Conservation (phyloP, 345 rosid species). For the Citrus maxima region DNA sequence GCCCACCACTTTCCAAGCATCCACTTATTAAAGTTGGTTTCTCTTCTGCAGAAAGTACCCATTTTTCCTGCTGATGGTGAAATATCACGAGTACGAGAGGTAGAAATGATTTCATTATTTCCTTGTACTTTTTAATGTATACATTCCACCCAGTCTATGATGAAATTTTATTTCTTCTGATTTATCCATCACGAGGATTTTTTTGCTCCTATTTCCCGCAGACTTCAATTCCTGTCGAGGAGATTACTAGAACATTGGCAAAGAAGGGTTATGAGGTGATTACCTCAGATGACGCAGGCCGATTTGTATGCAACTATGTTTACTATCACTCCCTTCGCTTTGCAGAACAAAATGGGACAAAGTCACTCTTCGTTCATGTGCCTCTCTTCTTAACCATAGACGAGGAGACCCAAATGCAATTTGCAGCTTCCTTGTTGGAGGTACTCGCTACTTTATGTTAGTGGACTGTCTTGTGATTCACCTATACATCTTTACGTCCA, state of each 20-base stretch:
- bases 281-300: constrained; percentile 88
- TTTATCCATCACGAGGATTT: not conserved
- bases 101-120: constrained; percentile 21
- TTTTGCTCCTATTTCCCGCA: constrained; percentile 23
- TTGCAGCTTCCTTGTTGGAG: constrained; percentile 85
- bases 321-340: constrained; percentile 93
- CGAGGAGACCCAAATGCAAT: constrained; percentile 90
- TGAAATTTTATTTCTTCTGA: not conserved
- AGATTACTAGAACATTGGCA: constrained; percentile 50
- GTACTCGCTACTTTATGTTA: constrained; percentile 66
- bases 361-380: constrained; percentile 88
- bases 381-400: constrained; percentile 90
- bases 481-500: constrained; percentile 13
- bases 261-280: constrained; percentile 77
- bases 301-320: constrained; percentile 96
- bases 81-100: constrained; percentile 69
- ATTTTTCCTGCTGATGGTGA: constrained; percentile 80
- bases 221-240: constrained; percentile 67
- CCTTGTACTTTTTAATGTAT: not conserved
- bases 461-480: constrained; percentile 24
- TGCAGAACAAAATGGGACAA: constrained; percentile 72
- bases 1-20: not conserved
- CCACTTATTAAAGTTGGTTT: not conserved
- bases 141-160: not conserved
- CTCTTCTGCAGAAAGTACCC: constrained; percentile 66